Conservation (phyloP, 1,139 yeast genomes). For the Yamadazyma songkhlaensis region DNA sequence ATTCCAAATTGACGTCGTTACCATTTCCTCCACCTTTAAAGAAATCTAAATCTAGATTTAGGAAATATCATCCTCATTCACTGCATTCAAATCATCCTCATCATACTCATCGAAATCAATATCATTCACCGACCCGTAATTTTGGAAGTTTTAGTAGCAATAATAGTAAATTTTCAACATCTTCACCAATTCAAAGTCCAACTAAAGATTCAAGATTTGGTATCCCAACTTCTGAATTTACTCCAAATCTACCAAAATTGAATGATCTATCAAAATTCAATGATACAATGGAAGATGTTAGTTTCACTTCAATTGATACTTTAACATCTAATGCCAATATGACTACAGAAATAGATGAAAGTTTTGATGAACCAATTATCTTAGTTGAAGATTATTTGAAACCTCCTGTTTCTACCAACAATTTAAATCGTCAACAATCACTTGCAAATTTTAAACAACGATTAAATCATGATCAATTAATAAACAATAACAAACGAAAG, state of each 20-base stretch:
- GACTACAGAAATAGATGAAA: conserved; percentile 18
- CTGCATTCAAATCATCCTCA: neutral
- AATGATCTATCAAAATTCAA: neutral
- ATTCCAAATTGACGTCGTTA: conserved; percentile 59
- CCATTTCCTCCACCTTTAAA: conserved; percentile 60
- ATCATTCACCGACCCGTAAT: neutral
- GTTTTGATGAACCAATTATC: conserved; percentile 45
- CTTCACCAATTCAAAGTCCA: neutral
- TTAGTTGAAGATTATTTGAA: conserved; percentile 50
- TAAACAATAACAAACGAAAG: conserved; percentile 8
- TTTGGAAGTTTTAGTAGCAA: too few species aligned
- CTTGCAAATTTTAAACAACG: conserved; percentile 40
- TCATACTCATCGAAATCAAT: neutral
- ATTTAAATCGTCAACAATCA: conserved; percentile 28
- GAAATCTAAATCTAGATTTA: conserved; percentile 3
- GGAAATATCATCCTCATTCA: neutral
- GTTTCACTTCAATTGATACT: conserved; percentile 16
- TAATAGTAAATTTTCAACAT: neutral
- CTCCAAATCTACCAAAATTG: conserved; percentile 2
- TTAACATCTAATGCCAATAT: conserved; percentile 12
- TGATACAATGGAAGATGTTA: conserved; percentile 12
- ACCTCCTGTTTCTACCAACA: conserved; percentile 8
- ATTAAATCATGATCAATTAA: conserved; percentile 7
- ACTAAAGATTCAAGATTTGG: neutral
- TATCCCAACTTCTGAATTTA: conserved; percentile 4